Evolutionary conservation across 257 asterid genomes (phyloP).

Genomic region (Dorcoceras hygrometricum): DNA sequence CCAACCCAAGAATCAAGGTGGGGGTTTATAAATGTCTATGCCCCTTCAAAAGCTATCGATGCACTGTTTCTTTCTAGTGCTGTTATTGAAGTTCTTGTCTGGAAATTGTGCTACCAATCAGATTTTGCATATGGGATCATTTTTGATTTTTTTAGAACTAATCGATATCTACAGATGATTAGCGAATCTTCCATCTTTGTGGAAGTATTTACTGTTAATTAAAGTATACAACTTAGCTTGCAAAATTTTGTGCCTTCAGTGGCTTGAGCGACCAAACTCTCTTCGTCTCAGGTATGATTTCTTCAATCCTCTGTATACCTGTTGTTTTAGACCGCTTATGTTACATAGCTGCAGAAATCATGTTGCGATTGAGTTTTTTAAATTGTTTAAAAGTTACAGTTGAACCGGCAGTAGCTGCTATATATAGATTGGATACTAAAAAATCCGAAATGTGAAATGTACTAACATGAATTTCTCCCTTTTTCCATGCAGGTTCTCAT

Average conservation of each 20-base stretch:
- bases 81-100: neutral
- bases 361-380: too few species aligned
- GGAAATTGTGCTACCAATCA: neutral
- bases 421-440: too few species aligned
- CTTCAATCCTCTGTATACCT: neutral
- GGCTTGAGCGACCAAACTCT: neutral
- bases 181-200: too few species aligned
- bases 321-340: neutral
- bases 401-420: too few species aligned
- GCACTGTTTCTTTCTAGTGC: neutral
- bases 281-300: neutral
- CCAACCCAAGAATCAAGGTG: conserved; percentile 89
- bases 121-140: neutral
- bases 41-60: neutral
- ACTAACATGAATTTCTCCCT: neutral
- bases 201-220: too few species aligned
- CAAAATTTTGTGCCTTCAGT: neutral
- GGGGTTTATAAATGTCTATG: conserved; percentile 22
- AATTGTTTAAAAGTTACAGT: too few species aligned
- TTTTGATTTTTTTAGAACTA: too few species aligned
- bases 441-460: neutral
- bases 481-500: conserved; percentile 45
- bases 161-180: neutral
- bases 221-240: neutral
- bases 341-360: neutral